A percentile compares a stretch with the other conserved stretches of the same genome.
Evolutionary conservation across 176 grass and related monocot species (phyloP).

Genomic region (Poa pratensis): DNA sequence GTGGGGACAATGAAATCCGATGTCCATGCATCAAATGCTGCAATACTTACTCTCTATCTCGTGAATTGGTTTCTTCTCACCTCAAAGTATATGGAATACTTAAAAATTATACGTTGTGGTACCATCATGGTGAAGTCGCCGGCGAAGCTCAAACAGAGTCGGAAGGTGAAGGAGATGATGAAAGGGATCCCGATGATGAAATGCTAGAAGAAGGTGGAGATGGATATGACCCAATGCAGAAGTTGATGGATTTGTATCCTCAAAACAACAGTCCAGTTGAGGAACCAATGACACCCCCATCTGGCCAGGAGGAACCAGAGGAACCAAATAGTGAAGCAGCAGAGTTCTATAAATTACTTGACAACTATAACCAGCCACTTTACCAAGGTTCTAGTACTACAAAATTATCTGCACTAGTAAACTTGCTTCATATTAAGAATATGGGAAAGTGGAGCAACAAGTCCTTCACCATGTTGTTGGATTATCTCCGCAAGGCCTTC

Average conservation of each 20-base stretch:
- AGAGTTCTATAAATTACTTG: conserved; percentile 15
- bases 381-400: background rate
- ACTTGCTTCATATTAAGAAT: conserved; percentile 10
- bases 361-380: conserved; percentile 1
- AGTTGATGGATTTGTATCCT: conserved; percentile 19
- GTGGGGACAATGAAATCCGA: background rate
- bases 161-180: background rate
- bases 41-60: conserved; percentile 29
- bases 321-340: conserved; percentile 17
- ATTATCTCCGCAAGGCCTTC: conserved; percentile 6
- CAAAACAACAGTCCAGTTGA: background rate
- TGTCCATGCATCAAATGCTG: conserved; percentile 16
- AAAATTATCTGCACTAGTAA: background rate
- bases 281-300: no score
- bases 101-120: conserved; percentile 28
- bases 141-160: background rate
- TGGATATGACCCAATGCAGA: background rate
- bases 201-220: background rate
- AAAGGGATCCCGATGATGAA: background rate
- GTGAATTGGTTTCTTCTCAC: background rate
- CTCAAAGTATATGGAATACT: conserved; percentile 22
- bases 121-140: conserved; percentile 21
- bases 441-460: background rate
- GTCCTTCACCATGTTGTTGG: conserved; percentile 9
- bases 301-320: background rate